Conservation (phyloP, 2,329 filamentous ascomycete species). For the Penicillium rolfsii region DNA sequence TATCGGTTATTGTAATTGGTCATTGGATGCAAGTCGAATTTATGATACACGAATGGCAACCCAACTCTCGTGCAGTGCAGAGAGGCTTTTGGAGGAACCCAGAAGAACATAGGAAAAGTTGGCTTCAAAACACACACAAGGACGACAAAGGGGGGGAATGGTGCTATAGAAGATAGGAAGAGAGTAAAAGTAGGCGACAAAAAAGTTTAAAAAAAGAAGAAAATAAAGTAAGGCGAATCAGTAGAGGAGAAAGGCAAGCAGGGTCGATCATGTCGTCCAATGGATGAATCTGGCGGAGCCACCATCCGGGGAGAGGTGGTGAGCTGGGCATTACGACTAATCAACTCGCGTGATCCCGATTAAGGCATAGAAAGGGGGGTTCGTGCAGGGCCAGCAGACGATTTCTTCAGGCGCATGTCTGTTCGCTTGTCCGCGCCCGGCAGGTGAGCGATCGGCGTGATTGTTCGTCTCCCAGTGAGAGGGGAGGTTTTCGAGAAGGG, state of each 20-base stretch:
- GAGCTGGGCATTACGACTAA: conserved; percentile 1
- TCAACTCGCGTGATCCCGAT: conserved; percentile 10
- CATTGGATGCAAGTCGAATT: conserved; percentile 35
- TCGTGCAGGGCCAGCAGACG: conserved; percentile 31
- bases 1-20: conserved; percentile 30
- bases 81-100: conserved; percentile 30
- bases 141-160: conserved; percentile 26
- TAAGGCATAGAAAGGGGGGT: conserved; percentile 15
- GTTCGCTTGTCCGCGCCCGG: conserved; percentile 23
- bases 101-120: conserved; percentile 36
- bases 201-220: background rate
- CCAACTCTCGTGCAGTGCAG: conserved; percentile 24
- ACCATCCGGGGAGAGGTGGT: background rate
- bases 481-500: background rate
- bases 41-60: conserved; percentile 41
- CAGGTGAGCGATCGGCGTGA: conserved; percentile 23
- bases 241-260: conserved; percentile 16
- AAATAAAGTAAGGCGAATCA: conserved; percentile 8
- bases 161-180: conserved; percentile 24
- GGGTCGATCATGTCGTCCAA: conserved; percentile 24
- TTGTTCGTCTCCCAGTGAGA: conserved; percentile 13
- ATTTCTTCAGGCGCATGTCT: conserved; percentile 23
- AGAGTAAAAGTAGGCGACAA: conserved; percentile 21
- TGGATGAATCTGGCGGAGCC: conserved; percentile 16
- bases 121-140: conserved; percentile 32